phyloP scores from a whole-genome alignment of 495 filamentous ascomycete species.

The Lasiosphaeris hirsuta region DNA sequence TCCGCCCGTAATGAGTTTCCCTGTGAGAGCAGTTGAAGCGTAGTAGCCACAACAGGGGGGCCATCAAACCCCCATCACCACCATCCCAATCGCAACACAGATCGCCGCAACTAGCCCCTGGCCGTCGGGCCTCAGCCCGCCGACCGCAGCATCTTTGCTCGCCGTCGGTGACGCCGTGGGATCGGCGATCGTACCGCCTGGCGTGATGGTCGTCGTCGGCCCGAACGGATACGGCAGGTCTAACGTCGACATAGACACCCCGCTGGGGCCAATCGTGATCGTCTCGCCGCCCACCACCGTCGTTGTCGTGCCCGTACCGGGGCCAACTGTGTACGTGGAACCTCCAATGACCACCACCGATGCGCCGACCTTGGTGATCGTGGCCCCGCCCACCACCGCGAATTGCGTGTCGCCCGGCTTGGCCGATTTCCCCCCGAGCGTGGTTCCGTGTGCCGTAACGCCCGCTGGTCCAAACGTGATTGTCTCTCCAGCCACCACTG shows the following conservation, averaged over 20 bases:
- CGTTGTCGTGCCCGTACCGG: conserved; percentile 30
- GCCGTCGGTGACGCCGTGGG: conserved; percentile 20
- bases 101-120: conserved; percentile 1
- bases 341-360: conserved; percentile 49
- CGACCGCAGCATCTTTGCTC: conserved; percentile 4
- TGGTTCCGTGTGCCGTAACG: conserved; percentile 38
- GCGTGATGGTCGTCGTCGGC: conserved; percentile 38
- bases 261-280: conserved; percentile 44
- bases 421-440: conserved; percentile 37
- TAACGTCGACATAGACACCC: conserved; percentile 41
- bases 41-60: neutral
- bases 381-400: conserved; percentile 45
- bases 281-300: conserved; percentile 42
- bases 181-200: conserved; percentile 10
- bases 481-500: conserved; percentile 32
- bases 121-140: conserved; percentile 5
- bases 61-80: conserved; percentile 20
- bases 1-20: neutral
- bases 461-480: conserved; percentile 47
- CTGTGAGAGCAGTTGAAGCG: neutral
- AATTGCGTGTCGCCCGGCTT: conserved; percentile 35
- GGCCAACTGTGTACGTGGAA: conserved; percentile 43
- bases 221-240: conserved; percentile 43
- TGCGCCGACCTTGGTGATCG: conserved; percentile 45
- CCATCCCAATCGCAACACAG: conserved; percentile 23